These are phyloP conservation scores for Albizia julibrissin DNA, from an alignment of 306 rosid genomes.

Conservation along the genomic window DNA sequence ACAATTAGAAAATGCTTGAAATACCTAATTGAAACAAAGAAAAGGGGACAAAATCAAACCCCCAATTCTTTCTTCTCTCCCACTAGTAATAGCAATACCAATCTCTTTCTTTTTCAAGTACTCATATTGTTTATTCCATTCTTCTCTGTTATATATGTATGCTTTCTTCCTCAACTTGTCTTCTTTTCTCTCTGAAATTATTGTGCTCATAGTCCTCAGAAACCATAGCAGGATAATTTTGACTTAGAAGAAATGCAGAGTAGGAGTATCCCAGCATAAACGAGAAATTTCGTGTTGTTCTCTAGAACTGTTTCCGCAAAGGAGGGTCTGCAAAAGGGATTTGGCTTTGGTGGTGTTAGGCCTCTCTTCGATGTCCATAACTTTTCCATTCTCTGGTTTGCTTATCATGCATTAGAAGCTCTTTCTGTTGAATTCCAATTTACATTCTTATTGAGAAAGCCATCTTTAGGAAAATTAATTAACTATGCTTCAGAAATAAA, in stretches of 20 bases:
- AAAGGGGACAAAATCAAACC: too few relatives aligned
- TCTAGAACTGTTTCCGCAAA: neutral
- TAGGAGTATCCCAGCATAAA: neutral
- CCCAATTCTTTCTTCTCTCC: too few relatives aligned
- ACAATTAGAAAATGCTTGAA: too few relatives aligned
- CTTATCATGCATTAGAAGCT: neutral
- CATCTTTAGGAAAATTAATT: neutral
- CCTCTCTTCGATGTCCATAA: neutral
- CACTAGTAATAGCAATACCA: too few relatives aligned
- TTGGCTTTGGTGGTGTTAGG: conserved; percentile 8
- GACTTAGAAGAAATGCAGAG: neutral
- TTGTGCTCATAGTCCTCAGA: neutral
- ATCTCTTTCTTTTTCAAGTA: conserved; percentile 10
- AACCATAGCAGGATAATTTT: neutral
- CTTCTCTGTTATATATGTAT: neutral
- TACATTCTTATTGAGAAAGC: neutral
- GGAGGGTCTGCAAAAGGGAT: neutral
- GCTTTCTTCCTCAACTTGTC: neutral
- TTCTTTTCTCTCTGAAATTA: neutral
- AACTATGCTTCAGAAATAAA: conserved; percentile 48
- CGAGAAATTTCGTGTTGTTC: neutral
- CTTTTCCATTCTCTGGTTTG: neutral
- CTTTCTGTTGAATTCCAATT: neutral
- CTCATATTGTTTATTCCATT: neutral
- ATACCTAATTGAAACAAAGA: too few relatives aligned